phyloP scores from a whole-genome alignment of 164 flowering plant genomes.

The Piper betle region DNA sequence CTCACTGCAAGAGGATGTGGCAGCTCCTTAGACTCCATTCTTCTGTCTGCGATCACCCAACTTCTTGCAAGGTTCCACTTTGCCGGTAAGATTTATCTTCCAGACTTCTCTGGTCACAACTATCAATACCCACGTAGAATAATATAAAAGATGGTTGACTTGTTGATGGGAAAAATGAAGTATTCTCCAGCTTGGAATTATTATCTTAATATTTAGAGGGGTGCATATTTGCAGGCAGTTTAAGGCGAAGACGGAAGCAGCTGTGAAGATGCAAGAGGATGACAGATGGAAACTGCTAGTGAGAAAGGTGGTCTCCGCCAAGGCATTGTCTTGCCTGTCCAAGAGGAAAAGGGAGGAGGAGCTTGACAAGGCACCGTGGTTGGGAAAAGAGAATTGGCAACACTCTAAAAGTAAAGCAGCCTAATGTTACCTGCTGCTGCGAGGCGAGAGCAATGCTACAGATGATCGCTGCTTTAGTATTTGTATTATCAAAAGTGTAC shows the following conservation, averaged over 20 bases:
- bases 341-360: slow-evolving; percentile 26
- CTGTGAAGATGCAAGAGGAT: slow-evolving; percentile 21
- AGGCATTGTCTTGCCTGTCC: slow-evolving; percentile 41
- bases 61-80: slow-evolving; percentile 73
- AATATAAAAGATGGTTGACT: neutral
- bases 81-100: slow-evolving; percentile 49
- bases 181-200: neutral
- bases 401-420: neutral
- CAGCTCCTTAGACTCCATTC: slow-evolving; percentile 83
- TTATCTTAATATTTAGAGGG: neutral
- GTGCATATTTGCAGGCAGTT: slow-evolving; percentile 27
- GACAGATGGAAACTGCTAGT: slow-evolving; percentile 50
- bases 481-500: neutral
- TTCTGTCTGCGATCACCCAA: slow-evolving; percentile 56
- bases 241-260: slow-evolving; percentile 31
- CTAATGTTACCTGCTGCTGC: neutral
- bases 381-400: neutral
- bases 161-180: neutral
- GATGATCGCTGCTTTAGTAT: neutral
- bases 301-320: slow-evolving; percentile 52
- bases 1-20: slow-evolving; percentile 89
- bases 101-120: neutral
- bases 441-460: neutral
- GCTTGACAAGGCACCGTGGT: neutral
- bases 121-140: neutral